Percentiles rank a stretch among this genome's conserved stretches.
Conservation (phyloP, 73 alveolate genomes). For the Tetrahymena malaccensis region DNA sequence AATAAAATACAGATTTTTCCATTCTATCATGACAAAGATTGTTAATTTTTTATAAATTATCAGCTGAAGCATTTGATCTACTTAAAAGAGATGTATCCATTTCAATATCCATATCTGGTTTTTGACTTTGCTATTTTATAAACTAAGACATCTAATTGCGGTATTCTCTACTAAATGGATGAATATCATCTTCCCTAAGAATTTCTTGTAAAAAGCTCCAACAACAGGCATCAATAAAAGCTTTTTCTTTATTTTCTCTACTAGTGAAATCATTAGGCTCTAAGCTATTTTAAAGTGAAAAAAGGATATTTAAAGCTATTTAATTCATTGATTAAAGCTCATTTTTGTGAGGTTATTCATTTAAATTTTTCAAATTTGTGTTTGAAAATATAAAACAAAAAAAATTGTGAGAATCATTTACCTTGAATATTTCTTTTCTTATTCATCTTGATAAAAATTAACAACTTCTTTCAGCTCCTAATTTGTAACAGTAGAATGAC, state of each 20-base stretch:
- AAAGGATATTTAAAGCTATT: not conserved
- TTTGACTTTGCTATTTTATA: not conserved
- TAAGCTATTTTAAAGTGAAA: not conserved
- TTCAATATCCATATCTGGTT: not conserved
- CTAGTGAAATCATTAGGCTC: not conserved
- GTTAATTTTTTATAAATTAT: not conserved
- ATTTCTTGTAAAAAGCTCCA: not conserved
- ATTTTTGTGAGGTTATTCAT: too few relatives aligned
- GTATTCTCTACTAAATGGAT: not conserved
- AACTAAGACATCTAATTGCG: not conserved
- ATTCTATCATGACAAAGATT: not conserved
- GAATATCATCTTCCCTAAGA: not conserved
- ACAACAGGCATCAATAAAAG: not conserved
- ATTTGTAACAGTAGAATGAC: not conserved
- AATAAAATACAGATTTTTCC: not conserved
- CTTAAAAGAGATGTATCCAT: not conserved
- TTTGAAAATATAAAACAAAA: too few relatives aligned
- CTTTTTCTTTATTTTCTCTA: not conserved
- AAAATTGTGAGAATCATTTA: not conserved
- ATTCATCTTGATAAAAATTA: not conserved
- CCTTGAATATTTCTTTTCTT: not conserved
- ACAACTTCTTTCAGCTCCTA: not conserved
- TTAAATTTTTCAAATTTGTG: too few relatives aligned
- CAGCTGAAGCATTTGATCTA: not conserved
- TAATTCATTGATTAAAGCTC: not conserved